A percentile compares a stretch with the other conserved stretches of the same genome.
phyloP scores from a whole-genome alignment of 495 filamentous ascomycete genomes.

The Xylaria intraflava region DNA sequence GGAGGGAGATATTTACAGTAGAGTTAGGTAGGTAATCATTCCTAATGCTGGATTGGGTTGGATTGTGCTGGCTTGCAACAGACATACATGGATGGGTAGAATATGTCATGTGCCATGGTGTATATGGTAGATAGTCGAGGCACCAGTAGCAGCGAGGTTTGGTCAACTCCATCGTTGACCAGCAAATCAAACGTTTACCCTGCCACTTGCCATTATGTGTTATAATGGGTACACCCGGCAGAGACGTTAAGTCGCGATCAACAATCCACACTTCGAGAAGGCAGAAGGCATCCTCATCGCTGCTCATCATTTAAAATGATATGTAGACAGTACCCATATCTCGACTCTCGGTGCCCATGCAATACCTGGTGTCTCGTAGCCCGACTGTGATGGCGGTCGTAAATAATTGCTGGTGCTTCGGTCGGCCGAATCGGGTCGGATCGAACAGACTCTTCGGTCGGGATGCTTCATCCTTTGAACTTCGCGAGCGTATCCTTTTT shows the following conservation, averaged over 20 bases:
- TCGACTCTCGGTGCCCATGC: background rate
- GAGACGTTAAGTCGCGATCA: background rate
- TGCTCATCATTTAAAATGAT: background rate
- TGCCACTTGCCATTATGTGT: no score
- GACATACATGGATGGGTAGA: no score
- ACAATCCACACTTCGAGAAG: background rate
- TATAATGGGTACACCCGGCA: no score
- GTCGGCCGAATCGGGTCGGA: background rate
- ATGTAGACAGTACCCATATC: background rate
- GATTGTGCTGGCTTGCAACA: no score
- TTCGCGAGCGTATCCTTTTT: constrained; percentile 62
- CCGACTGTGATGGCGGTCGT: background rate
- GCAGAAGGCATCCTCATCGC: background rate
- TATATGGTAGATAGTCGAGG: no score
- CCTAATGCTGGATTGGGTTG: no score
- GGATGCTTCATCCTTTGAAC: constrained; percentile 59
- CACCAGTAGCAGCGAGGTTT: no score
- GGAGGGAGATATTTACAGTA: no score
- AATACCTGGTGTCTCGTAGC: background rate
- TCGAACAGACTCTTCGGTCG: background rate
- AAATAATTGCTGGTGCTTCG: background rate
- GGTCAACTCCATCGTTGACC: no score
- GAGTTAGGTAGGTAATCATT: no score
- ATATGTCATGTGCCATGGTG: no score
- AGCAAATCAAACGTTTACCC: no score